These are phyloP conservation scores for Sarocladiaceae sp. DNA, from an alignment of 2,329 filamentous ascomycete species.

Conservation along the genomic window DNA sequence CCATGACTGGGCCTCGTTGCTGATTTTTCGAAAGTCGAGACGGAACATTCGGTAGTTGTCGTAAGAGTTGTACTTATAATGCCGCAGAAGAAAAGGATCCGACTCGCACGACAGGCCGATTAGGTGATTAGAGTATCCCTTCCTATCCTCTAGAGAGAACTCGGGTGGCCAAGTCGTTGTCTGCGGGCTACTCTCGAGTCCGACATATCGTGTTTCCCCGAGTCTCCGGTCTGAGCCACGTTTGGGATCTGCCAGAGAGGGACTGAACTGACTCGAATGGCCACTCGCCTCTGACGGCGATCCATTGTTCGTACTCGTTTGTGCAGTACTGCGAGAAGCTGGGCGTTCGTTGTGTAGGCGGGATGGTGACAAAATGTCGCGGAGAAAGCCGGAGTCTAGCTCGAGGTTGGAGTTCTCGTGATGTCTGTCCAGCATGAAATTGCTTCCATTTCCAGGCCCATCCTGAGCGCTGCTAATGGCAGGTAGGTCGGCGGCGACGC, in stretches of 20 bases:
- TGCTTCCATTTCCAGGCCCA: not conserved
- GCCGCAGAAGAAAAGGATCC: constrained; percentile 18
- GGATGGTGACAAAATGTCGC: too few species aligned
- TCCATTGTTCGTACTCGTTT: not conserved
- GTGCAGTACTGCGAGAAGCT: not conserved
- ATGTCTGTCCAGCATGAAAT: too few species aligned
- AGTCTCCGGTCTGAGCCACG: too few species aligned
- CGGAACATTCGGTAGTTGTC: constrained; percentile 20
- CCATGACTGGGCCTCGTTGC: constrained; percentile 11
- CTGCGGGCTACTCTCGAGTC: not conserved
- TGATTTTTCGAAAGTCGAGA: constrained; percentile 16
- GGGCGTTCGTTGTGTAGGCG: too few species aligned
- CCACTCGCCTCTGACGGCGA: not conserved
- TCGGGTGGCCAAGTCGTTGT: constrained; percentile 4
- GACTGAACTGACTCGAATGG: not conserved
- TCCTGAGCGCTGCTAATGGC: not conserved
- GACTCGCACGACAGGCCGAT: constrained; percentile 19
- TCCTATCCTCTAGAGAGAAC: constrained; percentile 14
- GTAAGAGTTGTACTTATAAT: constrained; percentile 15
- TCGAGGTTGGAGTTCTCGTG: too few species aligned
- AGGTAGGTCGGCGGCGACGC: not conserved
- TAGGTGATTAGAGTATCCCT: constrained; percentile 16
- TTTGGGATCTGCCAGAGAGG: not conserved
- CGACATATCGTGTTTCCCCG: not conserved
- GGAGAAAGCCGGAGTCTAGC: too few species aligned